Base-by-base conservation (phyloP, 257 asterid genomes). In the Solanum lycopersicoides region DNA sequence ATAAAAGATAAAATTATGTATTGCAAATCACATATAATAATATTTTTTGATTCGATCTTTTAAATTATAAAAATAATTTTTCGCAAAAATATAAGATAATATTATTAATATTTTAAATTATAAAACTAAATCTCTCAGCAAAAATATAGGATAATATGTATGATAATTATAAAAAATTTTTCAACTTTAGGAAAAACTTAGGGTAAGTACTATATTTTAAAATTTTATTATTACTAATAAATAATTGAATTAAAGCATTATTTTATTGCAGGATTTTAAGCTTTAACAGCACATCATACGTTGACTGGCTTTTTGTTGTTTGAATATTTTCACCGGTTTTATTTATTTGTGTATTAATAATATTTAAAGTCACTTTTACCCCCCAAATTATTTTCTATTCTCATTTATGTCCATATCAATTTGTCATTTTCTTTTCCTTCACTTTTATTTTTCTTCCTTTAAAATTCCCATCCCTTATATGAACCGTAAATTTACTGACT, bases 271-370 rank as follows among this genome's bases (percentile, higher is more conserved):
- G 76, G 83, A 35, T 32, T 76, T 50, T 86, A 87, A 75, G 87
- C 91, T 89, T 89, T 89, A 85, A 72, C 87, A 85, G 91, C 91
- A 85, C 86, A 87, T 86, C 79, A 47, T 28, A 73, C 20, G 79
- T 90, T 90, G 89, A 89, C 90, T 66, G 85, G 44, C 87, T 83
- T 82, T 86, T 86, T 13, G 50, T 47, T 59, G 77, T 47, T 88
- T 82, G 85, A 82, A 82, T 82, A 82, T 41, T 50, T 82, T 82
- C 45, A 82, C 69, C 69, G 68, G 44, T 32, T 35, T 79, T 53
- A 7, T 63, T 14, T 9, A 47, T 82, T 68, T 68, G 66, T 30
- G n/a, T 18, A 71, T 37, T 32, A 65, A 30, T 20, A 85, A 16
- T 16, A 23, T 14, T 42, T 42, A n/a, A 66, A 85, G 65, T 44